A percentile compares a stretch with the other conserved stretches of the same genome.
These are phyloP conservation scores for Hymenoscyphus infarciens DNA, from an alignment of 2,329 filamentous ascomycete species.

Conservation along the genomic window DNA sequence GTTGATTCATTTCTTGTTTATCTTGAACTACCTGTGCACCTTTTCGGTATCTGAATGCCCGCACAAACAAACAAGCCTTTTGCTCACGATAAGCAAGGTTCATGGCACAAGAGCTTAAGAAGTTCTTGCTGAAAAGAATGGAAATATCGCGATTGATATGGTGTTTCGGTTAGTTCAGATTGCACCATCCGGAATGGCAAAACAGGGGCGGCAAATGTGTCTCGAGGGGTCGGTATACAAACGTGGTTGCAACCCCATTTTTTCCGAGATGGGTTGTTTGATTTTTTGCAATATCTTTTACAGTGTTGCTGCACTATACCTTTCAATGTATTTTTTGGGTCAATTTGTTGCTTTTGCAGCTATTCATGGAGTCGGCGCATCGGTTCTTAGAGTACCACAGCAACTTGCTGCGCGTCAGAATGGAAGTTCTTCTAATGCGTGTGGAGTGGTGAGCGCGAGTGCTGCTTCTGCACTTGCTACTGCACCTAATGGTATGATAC, in stretches of 20 bases:
- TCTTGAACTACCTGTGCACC: slow-evolving; percentile 5
- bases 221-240: slow-evolving; percentile 2
- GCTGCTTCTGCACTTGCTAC: slow-evolving; percentile 5
- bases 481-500: not conserved
- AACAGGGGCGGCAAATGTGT: not conserved
- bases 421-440: not conserved
- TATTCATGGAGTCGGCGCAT: slow-evolving; percentile 1
- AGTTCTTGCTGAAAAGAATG: not conserved
- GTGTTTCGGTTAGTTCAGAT: slow-evolving; percentile 5
- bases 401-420: not conserved
- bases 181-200: slow-evolving; percentile 4
- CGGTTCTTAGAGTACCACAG: not conserved
- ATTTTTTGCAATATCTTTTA: not conserved
- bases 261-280: not conserved
- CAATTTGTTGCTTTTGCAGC: not conserved
- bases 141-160: not conserved
- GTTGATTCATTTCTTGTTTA: not conserved
- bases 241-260: not conserved
- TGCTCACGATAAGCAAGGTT: slow-evolving; percentile 5
- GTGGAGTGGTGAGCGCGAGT: slow-evolving; percentile 5
- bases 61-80: not conserved
- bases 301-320: not conserved
- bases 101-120: not conserved
- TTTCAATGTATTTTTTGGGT: not conserved
- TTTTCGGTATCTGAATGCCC: slow-evolving; percentile 5